Evolutionary conservation across 306 rosid genomes (phyloP).

Genomic region (Argentina anserina): DNA sequence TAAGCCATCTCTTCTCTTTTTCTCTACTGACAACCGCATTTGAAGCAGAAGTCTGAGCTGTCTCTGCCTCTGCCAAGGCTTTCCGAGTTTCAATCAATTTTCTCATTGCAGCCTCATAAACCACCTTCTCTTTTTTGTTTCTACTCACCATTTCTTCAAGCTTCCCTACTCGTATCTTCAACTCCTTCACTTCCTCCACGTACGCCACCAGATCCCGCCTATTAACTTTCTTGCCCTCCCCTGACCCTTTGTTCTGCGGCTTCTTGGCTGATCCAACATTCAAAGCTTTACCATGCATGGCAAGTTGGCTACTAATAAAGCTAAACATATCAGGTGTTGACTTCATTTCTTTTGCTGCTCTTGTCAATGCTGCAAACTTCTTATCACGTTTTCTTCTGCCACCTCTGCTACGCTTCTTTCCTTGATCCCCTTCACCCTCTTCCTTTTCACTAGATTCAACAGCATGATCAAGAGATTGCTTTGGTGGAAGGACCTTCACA

Average conservation of each 20-base stretch:
- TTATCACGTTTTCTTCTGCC: slow-evolving; percentile 89
- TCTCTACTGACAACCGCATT: slow-evolving; percentile 76
- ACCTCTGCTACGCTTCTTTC: slow-evolving; percentile 82
- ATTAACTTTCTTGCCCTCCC: slow-evolving; percentile 68
- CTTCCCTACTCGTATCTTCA: slow-evolving; percentile 60
- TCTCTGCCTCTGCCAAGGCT: slow-evolving; percentile 66
- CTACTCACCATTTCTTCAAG: slow-evolving; percentile 82
- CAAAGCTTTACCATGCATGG: slow-evolving; percentile 52
- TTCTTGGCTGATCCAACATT: slow-evolving; percentile 46
- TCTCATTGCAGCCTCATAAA: slow-evolving; percentile 80
- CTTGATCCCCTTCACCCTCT: slow-evolving; percentile 33
- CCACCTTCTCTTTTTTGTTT: slow-evolving; percentile 76
- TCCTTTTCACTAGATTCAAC: slow-evolving; percentile 45
- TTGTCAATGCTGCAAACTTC: slow-evolving; percentile 60
- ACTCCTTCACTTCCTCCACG: slow-evolving; percentile 74
- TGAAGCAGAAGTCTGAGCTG: slow-evolving; percentile 79
- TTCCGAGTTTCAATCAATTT: slow-evolving; percentile 69
- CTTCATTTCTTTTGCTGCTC: slow-evolving; percentile 64
- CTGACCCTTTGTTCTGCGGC: slow-evolving; percentile 50
- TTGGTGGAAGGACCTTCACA: slow-evolving; percentile 77
- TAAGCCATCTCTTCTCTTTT: slow-evolving; percentile 92
- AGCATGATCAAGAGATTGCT: slow-evolving; percentile 89
- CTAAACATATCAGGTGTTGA: slow-evolving; percentile 60
- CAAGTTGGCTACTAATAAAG: slow-evolving; percentile 75
- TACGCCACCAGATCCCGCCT: slow-evolving; percentile 64